These are phyloP conservation scores for Amaranthus cruentus DNA, from an alignment of 148 eudicot species.

Conservation along the genomic window DNA sequence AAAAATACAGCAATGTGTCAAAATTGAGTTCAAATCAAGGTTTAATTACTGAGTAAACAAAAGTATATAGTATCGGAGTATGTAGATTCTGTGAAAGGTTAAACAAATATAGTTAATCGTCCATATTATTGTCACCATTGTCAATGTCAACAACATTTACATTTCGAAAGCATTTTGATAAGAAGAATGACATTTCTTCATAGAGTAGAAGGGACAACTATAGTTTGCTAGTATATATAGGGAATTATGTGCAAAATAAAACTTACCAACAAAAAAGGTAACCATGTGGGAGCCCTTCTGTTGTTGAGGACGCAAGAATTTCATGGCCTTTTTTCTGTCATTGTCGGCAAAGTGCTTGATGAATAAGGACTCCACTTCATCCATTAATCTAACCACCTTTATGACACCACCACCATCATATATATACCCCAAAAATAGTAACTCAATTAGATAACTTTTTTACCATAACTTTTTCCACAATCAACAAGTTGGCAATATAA, in stretches of 20 bases:
- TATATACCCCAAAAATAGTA: constrained; percentile 16
- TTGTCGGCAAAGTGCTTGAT: constrained; percentile 86
- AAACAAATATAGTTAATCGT: constrained; percentile 12
- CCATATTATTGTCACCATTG: constrained; percentile 8
- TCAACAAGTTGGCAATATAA: constrained; percentile 8
- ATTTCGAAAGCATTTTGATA: not conserved
- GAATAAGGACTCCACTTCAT: constrained; percentile 94
- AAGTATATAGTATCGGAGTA: not conserved
- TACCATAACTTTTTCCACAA: not conserved
- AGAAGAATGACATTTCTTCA: not conserved
- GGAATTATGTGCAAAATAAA: not conserved
- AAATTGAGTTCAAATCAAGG: constrained; percentile 11
- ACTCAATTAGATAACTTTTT: constrained; percentile 11
- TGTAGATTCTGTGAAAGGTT: not conserved
- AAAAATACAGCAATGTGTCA: not conserved
- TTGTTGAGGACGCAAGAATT: constrained; percentile 74
- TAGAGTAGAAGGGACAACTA: not conserved
- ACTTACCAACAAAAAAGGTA: constrained; percentile 86
- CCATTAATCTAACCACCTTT: constrained; percentile 87
- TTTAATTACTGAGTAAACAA: constrained; percentile 5
- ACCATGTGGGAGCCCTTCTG: constrained; percentile 86
- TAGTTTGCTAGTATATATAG: not conserved
- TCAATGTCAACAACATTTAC: constrained; percentile 19
- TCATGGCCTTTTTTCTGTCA: constrained; percentile 97
- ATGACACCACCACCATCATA: constrained; percentile 24